Evolutionary conservation across 2,329 filamentous ascomycete genomes (phyloP), one percentile per base, ranked within the genome.

Genomic region (Ceratocystis cubensis): DNA sequence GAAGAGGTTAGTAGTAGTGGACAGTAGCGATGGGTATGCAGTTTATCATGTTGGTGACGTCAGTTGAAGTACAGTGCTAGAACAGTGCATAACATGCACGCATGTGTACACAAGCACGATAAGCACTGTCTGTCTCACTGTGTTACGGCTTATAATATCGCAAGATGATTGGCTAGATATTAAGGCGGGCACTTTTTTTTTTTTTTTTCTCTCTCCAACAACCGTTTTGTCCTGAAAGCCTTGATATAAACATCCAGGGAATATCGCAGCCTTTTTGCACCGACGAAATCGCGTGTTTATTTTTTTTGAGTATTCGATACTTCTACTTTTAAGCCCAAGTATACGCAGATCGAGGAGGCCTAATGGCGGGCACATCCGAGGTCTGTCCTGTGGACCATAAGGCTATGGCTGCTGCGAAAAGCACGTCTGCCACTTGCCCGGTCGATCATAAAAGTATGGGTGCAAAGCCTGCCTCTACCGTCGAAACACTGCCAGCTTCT

Each of bases 341-440:
- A 46, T 22, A n/a, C 22, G 28, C 3, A 53, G 25, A 28, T 8
- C 10, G 2, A 53, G 46, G 56, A 41, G 37, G 45, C 61, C 63
- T 5, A 44, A 68, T 46, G 44, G 59, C 17, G 57, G 63, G 50
- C 28, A 61, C 22, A 13, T 13, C 57, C 28, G 68, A 68, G 46
- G 61, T 64, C 28, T 70, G 69, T 22, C 69, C 69, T 30, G 69
- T 70, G 56, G 69, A 70, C 59, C 69, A 70, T 25, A 41, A 53
- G 48, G 46, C 59, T 50, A 22, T 61, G 20, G 53, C 41, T 28
- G 10, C 65, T 10, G 63, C 63, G 62, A 63, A 70, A 69, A 44
- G 67, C 13, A 57, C 69, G 33, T 30, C 66, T 7, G 48, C 56
- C 22, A 46, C 30, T 33, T 68, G 66, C 50, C 64, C 64, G 30